Evolutionary conservation across 257 asterid species (phyloP).

Genomic region (Craterostigma plantagineum): DNA sequence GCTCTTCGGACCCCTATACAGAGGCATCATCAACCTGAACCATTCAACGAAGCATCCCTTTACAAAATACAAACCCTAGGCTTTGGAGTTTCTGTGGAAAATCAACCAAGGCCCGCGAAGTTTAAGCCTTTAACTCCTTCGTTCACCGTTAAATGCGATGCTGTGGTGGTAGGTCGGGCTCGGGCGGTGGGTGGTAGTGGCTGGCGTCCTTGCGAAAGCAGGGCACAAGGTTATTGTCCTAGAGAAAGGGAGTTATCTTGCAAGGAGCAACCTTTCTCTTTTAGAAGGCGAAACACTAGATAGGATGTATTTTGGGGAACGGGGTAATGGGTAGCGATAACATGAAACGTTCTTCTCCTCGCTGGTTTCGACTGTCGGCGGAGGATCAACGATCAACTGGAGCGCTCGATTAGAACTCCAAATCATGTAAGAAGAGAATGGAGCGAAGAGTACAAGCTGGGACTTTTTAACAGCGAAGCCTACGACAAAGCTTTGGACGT

Average conservation of each 20-base stretch:
- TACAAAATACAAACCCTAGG: constrained; percentile 22
- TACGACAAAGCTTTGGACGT: constrained; percentile 43
- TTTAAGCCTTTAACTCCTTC: constrained; percentile 14
- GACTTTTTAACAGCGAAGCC: constrained; percentile 24
- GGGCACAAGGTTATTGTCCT: constrained; percentile 63
- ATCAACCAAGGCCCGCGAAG: not conserved
- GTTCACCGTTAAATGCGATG: constrained; percentile 43
- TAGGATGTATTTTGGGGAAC: constrained; percentile 51
- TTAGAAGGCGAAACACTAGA: constrained; percentile 62
- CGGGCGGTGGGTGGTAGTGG: constrained; percentile 85
- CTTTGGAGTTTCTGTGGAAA: constrained; percentile 20
- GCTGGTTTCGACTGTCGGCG: constrained; percentile 89
- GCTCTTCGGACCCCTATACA: constrained; percentile 22
- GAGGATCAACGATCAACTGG: constrained; percentile 82
- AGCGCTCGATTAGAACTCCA: constrained; percentile 70
- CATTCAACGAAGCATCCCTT: constrained; percentile 12
- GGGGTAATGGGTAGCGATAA: constrained; percentile 30
- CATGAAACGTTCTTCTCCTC: constrained; percentile 39
- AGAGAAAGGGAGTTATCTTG: constrained; percentile 57
- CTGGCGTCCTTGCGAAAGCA: constrained; percentile 69
- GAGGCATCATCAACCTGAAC: constrained; percentile 21
- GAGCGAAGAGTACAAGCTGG: constrained; percentile 24
- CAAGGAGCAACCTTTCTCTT: constrained; percentile 34
- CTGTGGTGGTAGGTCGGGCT: constrained; percentile 81
- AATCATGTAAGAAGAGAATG: constrained; percentile 53